phyloP scores from a whole-genome alignment of 2,329 filamentous ascomycete genomes.

The Emydomyces testavorans region DNA sequence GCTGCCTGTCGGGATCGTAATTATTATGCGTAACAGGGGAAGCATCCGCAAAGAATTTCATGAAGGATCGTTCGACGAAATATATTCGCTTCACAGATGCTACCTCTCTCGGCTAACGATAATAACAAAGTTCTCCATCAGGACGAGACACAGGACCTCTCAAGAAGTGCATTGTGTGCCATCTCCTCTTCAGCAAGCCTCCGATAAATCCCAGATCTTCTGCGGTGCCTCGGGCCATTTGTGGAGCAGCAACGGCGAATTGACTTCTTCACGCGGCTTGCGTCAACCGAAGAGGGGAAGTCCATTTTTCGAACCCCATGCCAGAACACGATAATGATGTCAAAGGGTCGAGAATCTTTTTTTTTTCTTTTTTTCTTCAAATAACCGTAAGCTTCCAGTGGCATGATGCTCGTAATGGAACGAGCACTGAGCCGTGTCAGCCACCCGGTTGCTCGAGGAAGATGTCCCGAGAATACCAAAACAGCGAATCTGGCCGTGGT shows the following conservation, averaged over 20 bases:
- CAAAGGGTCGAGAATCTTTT: too few species aligned
- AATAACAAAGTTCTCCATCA: not conserved
- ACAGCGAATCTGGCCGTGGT: not conserved
- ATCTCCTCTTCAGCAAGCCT: not conserved
- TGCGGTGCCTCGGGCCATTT: not conserved
- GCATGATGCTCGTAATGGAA: too few species aligned
- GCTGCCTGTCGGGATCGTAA: too few species aligned
- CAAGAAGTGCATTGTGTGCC: not conserved
- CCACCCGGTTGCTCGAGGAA: not conserved
- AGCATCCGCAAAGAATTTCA: not conserved
- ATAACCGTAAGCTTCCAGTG: too few species aligned
- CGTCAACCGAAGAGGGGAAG: not conserved
- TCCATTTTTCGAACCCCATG: not conserved
- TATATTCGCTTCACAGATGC: not conserved
- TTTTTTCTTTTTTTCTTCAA: too few species aligned
- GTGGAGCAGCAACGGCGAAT: conserved; percentile 1
- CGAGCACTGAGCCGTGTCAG: too few species aligned
- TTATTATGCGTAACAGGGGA: too few species aligned
- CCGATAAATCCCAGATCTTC: not conserved
- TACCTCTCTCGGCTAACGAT: not conserved
- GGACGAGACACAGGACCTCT: not conserved
- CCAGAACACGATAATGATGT: not conserved
- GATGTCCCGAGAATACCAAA: not conserved
- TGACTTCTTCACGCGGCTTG: not conserved
- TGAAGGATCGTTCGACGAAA: not conserved